Evolutionary conservation across 345 rosid genomes (phyloP), one percentile per base, ranked within the genome.

Genomic region (Arabis alpina): DNA sequence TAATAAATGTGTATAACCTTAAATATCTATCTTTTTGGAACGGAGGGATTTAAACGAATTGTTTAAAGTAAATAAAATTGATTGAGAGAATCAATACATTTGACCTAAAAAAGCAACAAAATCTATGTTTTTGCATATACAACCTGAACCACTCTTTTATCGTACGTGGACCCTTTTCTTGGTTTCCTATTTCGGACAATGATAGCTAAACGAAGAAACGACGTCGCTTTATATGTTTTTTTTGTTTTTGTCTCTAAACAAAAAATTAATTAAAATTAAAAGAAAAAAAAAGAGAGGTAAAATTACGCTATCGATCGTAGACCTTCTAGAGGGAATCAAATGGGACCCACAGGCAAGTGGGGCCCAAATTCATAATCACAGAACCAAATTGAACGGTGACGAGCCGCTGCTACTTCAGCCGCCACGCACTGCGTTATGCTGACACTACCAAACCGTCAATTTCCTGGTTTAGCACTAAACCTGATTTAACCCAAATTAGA

Each of bases 321-420:
- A 74, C 36, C 39, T 74, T 67, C 52, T 58, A 57, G 13, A 61
- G 52, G 51, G 78, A 65, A 67, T 65, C 66, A 15, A 0, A 16
- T 1, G 66, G 81, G 72, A 16, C 74, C 76, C 66, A 76, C 28
- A 40, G 45, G 71, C 19, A 19, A 0, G 76, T 70, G 44, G 71
- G 62, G 15, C 51, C 70, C 66, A 50, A 54, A 23, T 25, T 68
- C 65, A 69, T 75, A 62, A 69, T 41, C 48, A 57, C 56, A 47
- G 68, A 47, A 64, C 77, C 83, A 82, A 80, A 42, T 72, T 48
- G 75, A 77, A 47, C 84, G 85, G 84, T 77, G 85, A 82, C 85
- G 83, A 75, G 84, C 69, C 81, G 87, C 90, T 83, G 82, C 87
- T 76, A 74, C 73, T 34, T 45, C 78, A 10, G 54, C 42, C 56